Evolutionary conservation across 495 filamentous ascomycete species (phyloP).

Genomic region (Neurospora terricola): DNA sequence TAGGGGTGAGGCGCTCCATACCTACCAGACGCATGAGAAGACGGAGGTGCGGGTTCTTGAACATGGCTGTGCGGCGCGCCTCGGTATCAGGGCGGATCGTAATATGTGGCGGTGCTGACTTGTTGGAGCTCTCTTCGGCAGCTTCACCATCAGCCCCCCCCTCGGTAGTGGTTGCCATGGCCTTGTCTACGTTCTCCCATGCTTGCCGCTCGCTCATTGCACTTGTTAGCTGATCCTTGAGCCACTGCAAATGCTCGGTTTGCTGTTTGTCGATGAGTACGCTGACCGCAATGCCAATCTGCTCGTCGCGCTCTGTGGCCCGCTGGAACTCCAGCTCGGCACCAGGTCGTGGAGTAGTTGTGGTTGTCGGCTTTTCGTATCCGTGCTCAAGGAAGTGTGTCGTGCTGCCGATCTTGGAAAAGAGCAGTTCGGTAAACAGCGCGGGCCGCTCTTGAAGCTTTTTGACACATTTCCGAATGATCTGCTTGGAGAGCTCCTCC

Average conservation of each 20-base stretch:
- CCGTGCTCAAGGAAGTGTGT: slow-evolving; percentile 84
- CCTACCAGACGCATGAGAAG: slow-evolving; percentile 73
- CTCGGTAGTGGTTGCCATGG: slow-evolving; percentile 24
- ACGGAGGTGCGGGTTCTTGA: slow-evolving; percentile 82
- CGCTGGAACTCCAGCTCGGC: slow-evolving; percentile 75
- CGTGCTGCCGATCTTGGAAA: slow-evolving; percentile 82
- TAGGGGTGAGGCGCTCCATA: slow-evolving; percentile 53
- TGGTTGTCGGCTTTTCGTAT: slow-evolving; percentile 66
- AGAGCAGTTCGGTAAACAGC: slow-evolving; percentile 78
- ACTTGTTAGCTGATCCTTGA: slow-evolving; percentile 56
- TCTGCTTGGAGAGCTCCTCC: slow-evolving; percentile 78
- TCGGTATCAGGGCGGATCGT: slow-evolving; percentile 62
- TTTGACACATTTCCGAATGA: slow-evolving; percentile 62
- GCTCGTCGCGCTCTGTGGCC: slow-evolving; percentile 50
- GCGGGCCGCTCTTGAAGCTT: slow-evolving; percentile 78
- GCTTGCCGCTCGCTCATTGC: slow-evolving; percentile 64
- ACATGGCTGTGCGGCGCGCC: slow-evolving; percentile 60
- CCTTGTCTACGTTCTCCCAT: slow-evolving; percentile 66
- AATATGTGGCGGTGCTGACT: slow-evolving; percentile 26
- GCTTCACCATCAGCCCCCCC: slow-evolving; percentile 26
- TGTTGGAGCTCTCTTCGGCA: slow-evolving; percentile 24
- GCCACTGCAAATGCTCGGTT: slow-evolving; percentile 66
- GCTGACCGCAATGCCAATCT: slow-evolving; percentile 69
- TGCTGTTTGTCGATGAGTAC: slow-evolving; percentile 69
- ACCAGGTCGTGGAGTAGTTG: slow-evolving; percentile 44